A percentile compares a stretch with the other conserved stretches of the same genome.
phyloP scores from a whole-genome alignment of 176 grass and related monocot genomes.

The Rhynchospora pubera region DNA sequence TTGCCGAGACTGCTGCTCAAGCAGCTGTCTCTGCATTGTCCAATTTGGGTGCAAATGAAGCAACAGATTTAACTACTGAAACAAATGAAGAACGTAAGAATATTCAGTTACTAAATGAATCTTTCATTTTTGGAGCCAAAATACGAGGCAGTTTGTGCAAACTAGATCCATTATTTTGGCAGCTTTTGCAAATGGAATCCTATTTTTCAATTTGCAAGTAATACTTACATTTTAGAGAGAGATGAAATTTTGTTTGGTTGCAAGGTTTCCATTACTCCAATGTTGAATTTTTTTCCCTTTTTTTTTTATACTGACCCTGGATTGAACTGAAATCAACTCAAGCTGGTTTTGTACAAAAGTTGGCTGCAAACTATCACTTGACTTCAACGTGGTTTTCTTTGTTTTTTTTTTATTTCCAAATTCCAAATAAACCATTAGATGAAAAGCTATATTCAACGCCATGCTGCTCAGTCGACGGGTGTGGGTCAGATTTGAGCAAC shows the following conservation, averaged over 20 bases:
- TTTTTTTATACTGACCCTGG: background rate
- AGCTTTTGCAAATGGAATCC: background rate
- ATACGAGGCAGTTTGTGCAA: background rate
- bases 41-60: constrained; percentile 34
- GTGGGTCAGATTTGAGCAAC: constrained; percentile 56
- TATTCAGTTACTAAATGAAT: background rate
- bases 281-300: background rate
- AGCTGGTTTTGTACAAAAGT: background rate
- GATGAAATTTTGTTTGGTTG: background rate
- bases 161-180: background rate
- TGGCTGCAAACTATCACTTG: background rate
- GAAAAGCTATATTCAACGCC: too few species aligned
- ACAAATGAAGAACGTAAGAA: constrained; percentile 52
- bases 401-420: background rate
- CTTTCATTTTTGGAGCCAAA: background rate
- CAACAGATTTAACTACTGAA: constrained; percentile 15
- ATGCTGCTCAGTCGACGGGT: constrained; percentile 61
- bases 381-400: background rate
- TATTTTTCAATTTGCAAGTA: background rate
- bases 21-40: constrained; percentile 65
- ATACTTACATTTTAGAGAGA: background rate
- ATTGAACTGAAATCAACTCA: background rate
- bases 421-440: background rate
- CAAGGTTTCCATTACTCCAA: background rate
- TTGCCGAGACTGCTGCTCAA: constrained; percentile 57